These are phyloP conservation scores for Backusella parvicylindrica DNA, from an alignment of 192 early-diverging fungal genomes.

Conservation along the genomic window DNA sequence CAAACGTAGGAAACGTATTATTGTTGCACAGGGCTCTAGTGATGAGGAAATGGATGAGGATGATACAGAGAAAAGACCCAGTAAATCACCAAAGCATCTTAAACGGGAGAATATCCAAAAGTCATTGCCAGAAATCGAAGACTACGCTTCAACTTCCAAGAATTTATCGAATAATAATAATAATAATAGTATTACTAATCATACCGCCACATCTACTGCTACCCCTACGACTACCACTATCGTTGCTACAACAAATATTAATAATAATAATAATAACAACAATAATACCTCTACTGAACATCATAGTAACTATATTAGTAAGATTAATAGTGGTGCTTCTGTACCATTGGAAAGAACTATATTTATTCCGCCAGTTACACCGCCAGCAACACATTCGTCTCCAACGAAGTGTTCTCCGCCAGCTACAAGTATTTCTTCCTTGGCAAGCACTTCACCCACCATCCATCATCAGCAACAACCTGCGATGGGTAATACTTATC, in stretches of 20 bases:
- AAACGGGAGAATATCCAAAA: not conserved
- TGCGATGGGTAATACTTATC: not conserved
- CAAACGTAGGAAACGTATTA: slow-evolving; percentile 68
- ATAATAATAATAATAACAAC: not conserved
- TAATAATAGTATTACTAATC: not conserved
- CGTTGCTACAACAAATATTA: not conserved
- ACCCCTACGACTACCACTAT: not conserved
- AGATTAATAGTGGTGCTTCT: not conserved
- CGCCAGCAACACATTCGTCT: not conserved
- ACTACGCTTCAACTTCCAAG: not conserved
- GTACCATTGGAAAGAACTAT: not conserved
- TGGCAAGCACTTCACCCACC: not conserved
- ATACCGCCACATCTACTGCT: not conserved
- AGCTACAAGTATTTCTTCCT: not conserved
- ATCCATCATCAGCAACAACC: not conserved
- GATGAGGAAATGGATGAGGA: slow-evolving; percentile 14
- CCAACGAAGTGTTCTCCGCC: not conserved
- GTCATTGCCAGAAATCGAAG: not conserved
- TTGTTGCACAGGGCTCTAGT: slow-evolving; percentile 19
- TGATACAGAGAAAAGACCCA: not conserved
- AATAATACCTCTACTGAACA: not conserved
- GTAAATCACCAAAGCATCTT: not conserved
- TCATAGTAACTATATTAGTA: not conserved
- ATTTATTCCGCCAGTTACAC: not conserved
- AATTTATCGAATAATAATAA: not conserved